These are phyloP conservation scores for Diatrype stigma DNA, from an alignment of 2,329 filamentous ascomycete species.

Conservation along the genomic window DNA sequence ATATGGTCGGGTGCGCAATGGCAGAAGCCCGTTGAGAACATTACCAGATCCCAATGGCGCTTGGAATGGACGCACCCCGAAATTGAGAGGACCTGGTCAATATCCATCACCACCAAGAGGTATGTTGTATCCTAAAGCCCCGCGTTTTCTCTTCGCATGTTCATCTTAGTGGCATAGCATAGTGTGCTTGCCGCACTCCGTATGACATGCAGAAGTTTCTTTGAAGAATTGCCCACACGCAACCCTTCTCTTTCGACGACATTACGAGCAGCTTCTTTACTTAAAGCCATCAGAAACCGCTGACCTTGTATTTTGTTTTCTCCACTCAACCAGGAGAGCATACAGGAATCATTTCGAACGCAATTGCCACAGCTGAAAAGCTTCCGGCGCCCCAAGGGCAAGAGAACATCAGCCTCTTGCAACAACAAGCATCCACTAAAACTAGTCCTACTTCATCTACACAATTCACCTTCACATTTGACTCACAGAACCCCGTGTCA, in stretches of 20 bases:
- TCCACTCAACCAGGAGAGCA: conserved; percentile 38
- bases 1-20: conserved; percentile 64
- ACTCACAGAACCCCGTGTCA: conserved; percentile 78
- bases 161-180: neutral
- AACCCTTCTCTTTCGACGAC: too few relatives aligned
- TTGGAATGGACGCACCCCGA: conserved; percentile 48
- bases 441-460: conserved; percentile 63
- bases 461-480: conserved; percentile 95
- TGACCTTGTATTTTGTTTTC: conserved; percentile 12
- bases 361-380: conserved; percentile 84
- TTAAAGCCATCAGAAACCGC: conserved; percentile 10
- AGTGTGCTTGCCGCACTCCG: neutral
- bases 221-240: too few relatives aligned
- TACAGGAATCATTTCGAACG: conserved; percentile 80
- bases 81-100: conserved; percentile 40
- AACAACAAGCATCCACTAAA: conserved; percentile 61
- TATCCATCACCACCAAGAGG: conserved; percentile 36
- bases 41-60: conserved; percentile 55
- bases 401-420: conserved; percentile 74
- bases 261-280: too few relatives aligned
- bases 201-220: neutral
- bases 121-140: conserved; percentile 30
- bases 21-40: conserved; percentile 58
- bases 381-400: conserved; percentile 60
- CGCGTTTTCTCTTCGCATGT: conserved; percentile 1